Percentiles rank a stretch among this genome's conserved stretches.
Evolutionary conservation across 176 grass and related monocot genomes (phyloP).

Genomic region (Triticum aestivum): DNA sequence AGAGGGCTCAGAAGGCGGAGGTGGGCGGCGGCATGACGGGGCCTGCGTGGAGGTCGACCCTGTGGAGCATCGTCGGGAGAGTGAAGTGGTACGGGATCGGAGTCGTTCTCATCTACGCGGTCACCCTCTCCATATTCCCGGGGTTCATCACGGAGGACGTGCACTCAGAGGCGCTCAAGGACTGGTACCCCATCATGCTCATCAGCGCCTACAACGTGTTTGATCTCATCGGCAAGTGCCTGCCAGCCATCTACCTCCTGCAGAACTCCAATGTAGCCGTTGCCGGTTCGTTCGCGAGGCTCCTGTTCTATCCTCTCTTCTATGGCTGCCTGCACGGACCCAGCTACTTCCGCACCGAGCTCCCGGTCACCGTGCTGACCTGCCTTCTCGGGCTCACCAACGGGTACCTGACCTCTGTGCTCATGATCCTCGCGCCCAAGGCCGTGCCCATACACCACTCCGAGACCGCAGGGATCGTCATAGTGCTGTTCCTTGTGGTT

Average conservation of each 20-base stretch:
- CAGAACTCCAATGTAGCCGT: constrained; percentile 62
- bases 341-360: constrained; percentile 70
- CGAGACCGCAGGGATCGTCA: constrained; percentile 79
- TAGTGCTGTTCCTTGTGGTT: constrained; percentile 79
- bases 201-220: constrained; percentile 87
- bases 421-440: constrained; percentile 95
- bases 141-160: constrained; percentile 96
- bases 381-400: constrained; percentile 80
- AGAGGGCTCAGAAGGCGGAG: constrained; percentile 59
- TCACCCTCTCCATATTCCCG: constrained; percentile 93
- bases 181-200: constrained; percentile 94
- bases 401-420: constrained; percentile 73
- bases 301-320: constrained; percentile 91
- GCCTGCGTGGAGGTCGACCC: constrained; percentile 71
- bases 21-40: constrained; percentile 51
- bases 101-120: constrained; percentile 62
- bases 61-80: constrained; percentile 79
- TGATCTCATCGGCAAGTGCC: constrained; percentile 75
- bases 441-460: constrained; percentile 82
- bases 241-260: constrained; percentile 66
- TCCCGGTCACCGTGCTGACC: constrained; percentile 73
- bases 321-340: constrained; percentile 83
- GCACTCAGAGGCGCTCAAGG: constrained; percentile 73
- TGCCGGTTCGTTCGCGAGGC: constrained; percentile 45
- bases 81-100: constrained; percentile 80